phyloP scores from a whole-genome alignment of 2,329 filamentous ascomycete species.

The Podosphaera xanthii region DNA sequence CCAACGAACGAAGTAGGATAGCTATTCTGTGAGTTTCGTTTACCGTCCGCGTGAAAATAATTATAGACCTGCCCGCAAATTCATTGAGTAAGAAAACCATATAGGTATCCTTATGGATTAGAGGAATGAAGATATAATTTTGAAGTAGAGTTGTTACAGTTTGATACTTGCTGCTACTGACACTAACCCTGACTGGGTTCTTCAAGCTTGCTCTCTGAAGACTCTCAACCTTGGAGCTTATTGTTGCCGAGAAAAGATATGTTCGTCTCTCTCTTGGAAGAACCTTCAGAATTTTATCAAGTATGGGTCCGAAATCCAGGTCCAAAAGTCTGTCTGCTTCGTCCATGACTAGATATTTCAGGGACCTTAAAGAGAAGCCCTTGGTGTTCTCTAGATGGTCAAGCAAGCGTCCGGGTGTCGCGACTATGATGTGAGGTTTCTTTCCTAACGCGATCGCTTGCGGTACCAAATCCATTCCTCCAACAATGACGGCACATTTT shows the following conservation, averaged over 20 bases:
- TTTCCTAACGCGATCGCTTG: slow-evolving; percentile 85
- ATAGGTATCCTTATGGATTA: slow-evolving; percentile 74
- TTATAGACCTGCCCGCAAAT: slow-evolving; percentile 61
- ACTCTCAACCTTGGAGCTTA: slow-evolving; percentile 81
- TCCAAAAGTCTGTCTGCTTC: slow-evolving; percentile 84
- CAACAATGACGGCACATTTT: slow-evolving; percentile 65
- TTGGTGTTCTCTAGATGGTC: slow-evolving; percentile 95
- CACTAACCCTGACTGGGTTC: slow-evolving; percentile 63
- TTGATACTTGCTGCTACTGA: slow-evolving; percentile 68
- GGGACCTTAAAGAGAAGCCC: slow-evolving; percentile 60
- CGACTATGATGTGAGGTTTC: slow-evolving; percentile 83
- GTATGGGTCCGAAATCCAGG: slow-evolving; percentile 76
- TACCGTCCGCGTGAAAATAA: slow-evolving; percentile 82
- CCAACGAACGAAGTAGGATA: slow-evolving; percentile 60
- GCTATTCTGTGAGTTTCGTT: slow-evolving; percentile 73
- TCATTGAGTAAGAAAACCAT: slow-evolving; percentile 73
- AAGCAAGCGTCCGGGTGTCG: slow-evolving; percentile 68
- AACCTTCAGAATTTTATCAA: slow-evolving; percentile 84
- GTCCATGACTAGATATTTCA: slow-evolving; percentile 86
- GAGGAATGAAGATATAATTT: slow-evolving; percentile 66
- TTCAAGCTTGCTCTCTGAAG: slow-evolving; percentile 73
- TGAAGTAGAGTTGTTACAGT: slow-evolving; percentile 78
- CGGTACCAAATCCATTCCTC: slow-evolving; percentile 86
- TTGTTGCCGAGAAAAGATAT: slow-evolving; percentile 82
- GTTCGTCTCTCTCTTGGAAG: slow-evolving; percentile 58